Evolutionary conservation across 2,329 filamentous ascomycete genomes (phyloP), one percentile per base, ranked within the genome.

Genomic region (Metarhizium brunneum): DNA sequence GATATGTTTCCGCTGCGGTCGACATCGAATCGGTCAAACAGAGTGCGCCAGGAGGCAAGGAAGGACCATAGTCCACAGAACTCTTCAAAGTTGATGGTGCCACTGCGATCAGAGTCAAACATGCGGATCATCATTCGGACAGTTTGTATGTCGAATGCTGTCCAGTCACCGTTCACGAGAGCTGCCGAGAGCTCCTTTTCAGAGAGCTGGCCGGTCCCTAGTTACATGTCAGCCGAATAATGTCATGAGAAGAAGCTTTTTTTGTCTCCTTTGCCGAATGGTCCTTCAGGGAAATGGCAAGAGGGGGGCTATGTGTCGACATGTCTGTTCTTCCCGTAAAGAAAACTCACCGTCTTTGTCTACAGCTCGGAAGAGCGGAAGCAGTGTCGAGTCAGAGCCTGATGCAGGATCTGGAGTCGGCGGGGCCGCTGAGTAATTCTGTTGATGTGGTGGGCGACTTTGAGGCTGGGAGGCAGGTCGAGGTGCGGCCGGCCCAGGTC

Each of bases 101-200:
- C 91, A 59, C 83, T 88, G 63, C 89, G 87, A 73, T 96, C 89
- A 57, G 87, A 89, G 74, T 97, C 92, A 73, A 99, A 99, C 94
- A 99, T 97, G 68, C 92, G 88, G 63, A 99, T 96, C 92, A 99
- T 96, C 90, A 97, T 96, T 66, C 87, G 87, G 61, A 97, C 92
- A 1, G 94, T 99, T 64, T 96, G 88, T 4, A 85, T 81, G 71
- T 99, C 92, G 70, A 99, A 99, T 4, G 90, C 83, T 1, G 90
- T 90, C 83, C 90, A 96, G 77, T 99, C 94, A 55, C 92, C 92
- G 68, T 99, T 99, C 57, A 97, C 92, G 6, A 99, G 84, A 20
- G 94, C 94, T 1, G 88, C 86, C 10, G 89, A 87, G 47, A 99
- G 85, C 71, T 97, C 92, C 53, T 80, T 79, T 72, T 96, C 92